A percentile compares a stretch with the other conserved stretches of the same genome.
phyloP scores from a whole-genome alignment of 1,139 yeast species.

The Suhomyces anneliseae region DNA sequence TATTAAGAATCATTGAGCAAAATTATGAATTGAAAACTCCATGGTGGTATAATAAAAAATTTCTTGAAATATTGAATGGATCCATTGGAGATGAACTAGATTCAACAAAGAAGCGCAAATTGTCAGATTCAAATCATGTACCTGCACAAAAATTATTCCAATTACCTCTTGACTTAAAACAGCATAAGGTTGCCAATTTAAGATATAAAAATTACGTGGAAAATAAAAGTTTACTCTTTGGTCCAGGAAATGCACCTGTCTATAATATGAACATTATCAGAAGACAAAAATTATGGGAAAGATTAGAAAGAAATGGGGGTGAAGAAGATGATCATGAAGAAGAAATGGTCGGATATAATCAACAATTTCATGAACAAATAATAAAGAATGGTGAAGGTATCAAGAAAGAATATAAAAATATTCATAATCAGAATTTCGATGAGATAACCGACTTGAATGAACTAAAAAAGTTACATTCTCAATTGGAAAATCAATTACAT shows the following conservation, averaged over 20 bases:
- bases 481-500: constrained; percentile 20
- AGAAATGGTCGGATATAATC: constrained; percentile 6
- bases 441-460: constrained; percentile 18
- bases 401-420: constrained; percentile 6
- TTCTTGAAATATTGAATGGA: constrained; percentile 20
- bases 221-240: constrained; percentile 7
- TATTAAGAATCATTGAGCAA: constrained; percentile 29
- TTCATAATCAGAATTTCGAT: constrained; percentile 16
- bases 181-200: constrained; percentile 33
- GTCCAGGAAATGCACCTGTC: constrained; percentile 4
- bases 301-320: constrained; percentile 9
- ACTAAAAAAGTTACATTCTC: constrained; percentile 22
- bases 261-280: constrained; percentile 14
- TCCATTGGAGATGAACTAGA: constrained; percentile 14
- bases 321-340: constrained; percentile 10
- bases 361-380: constrained; percentile 8
- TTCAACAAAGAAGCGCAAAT: constrained; percentile 1
- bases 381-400: constrained; percentile 7
- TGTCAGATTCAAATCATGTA: constrained; percentile 1
- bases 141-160: constrained; percentile 17
- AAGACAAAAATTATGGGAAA: constrained; percentile 14
- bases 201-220: constrained; percentile 31
- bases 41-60: constrained; percentile 44
- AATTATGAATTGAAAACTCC: constrained; percentile 40
- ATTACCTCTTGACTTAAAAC: constrained; percentile 37